phyloP scores from a whole-genome alignment of 441 rosid species.

The Manihot esculenta region DNA sequence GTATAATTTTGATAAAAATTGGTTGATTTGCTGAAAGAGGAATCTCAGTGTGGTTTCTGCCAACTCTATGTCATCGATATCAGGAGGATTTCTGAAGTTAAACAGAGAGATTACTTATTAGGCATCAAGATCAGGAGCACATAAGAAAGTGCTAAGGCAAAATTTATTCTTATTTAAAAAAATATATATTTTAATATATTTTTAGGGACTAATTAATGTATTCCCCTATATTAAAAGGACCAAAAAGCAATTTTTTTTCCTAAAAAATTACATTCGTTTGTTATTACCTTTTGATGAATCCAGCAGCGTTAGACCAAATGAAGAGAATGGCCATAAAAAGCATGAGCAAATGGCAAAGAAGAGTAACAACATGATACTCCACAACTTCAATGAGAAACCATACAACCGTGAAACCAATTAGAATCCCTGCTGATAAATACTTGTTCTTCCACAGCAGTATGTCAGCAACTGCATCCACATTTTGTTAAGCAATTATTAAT shows the following conservation, averaged over 20 bases:
- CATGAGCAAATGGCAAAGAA: constrained; percentile 45
- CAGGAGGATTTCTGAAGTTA: constrained; percentile 45
- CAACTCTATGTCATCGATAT: constrained; percentile 30
- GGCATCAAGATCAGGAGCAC: too few species aligned
- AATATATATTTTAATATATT: too few species aligned
- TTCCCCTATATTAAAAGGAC: too few species aligned
- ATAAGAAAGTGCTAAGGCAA: too few species aligned
- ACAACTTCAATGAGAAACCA: constrained; percentile 60
- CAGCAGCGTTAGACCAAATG: constrained; percentile 45
- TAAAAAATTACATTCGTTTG: too few species aligned
- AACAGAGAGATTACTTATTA: not conserved
- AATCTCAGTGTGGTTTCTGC: constrained; percentile 38
- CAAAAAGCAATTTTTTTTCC: too few species aligned
- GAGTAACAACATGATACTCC: constrained; percentile 51
- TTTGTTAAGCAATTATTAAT: not conserved
- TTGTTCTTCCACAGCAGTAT: constrained; percentile 54
- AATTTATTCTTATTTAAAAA: too few species aligned
- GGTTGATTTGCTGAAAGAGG: constrained; percentile 30
- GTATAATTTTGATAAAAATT: constrained; percentile 32
- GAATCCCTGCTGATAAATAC: constrained; percentile 41
- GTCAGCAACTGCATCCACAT: constrained; percentile 45
- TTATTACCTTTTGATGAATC: constrained; percentile 38
- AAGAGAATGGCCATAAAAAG: constrained; percentile 33
- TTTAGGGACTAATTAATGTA: too few species aligned
- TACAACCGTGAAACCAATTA: constrained; percentile 36